Conservation (phyloP, 306 rosid species). For the Cajanus cajan region DNA sequence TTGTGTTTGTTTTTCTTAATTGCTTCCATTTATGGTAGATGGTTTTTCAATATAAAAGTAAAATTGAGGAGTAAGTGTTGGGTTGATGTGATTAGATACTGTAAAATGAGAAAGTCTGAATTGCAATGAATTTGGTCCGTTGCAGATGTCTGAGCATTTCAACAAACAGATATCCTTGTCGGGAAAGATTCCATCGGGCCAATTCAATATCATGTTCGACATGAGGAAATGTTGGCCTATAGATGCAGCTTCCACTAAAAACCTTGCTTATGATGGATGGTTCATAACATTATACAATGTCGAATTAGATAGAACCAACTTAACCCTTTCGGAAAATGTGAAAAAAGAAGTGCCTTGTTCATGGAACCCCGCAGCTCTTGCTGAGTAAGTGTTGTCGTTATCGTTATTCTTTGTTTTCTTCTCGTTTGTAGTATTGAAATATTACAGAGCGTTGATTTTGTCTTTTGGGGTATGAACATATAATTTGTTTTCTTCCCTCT, state of each 20-base stretch:
- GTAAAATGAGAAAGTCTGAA: slow-evolving; percentile 18
- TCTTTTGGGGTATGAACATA: neutral
- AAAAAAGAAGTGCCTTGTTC: slow-evolving; percentile 66
- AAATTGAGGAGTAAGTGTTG: neutral
- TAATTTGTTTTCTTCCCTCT: neutral
- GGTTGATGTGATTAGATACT: neutral
- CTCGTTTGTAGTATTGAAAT: neutral
- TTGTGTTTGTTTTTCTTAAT: neutral
- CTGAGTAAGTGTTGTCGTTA: slow-evolving; percentile 54
- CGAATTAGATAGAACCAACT: slow-evolving; percentile 58
- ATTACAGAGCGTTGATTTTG: neutral
- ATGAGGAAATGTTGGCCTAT: slow-evolving; percentile 70
- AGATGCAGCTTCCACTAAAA: slow-evolving; percentile 66
- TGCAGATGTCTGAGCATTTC: slow-evolving; percentile 87
- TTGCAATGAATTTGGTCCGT: slow-evolving; percentile 17
- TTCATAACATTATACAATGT: slow-evolving; percentile 68
- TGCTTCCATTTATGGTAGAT: neutral
- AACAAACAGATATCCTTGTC: slow-evolving; percentile 60
- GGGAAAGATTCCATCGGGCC: slow-evolving; percentile 85
- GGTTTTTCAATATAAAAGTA: neutral
- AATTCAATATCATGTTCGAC: slow-evolving; percentile 68
- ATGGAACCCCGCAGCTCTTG: slow-evolving; percentile 89
- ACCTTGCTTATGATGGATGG: slow-evolving; percentile 80
- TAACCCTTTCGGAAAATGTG: slow-evolving; percentile 58
- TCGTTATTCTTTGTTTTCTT: neutral